Percentiles rank a stretch among this genome's conserved stretches.
These are phyloP conservation scores for Bisporella sp. DNA, from an alignment of 2,329 filamentous ascomycete genomes.

Conservation along the genomic window DNA sequence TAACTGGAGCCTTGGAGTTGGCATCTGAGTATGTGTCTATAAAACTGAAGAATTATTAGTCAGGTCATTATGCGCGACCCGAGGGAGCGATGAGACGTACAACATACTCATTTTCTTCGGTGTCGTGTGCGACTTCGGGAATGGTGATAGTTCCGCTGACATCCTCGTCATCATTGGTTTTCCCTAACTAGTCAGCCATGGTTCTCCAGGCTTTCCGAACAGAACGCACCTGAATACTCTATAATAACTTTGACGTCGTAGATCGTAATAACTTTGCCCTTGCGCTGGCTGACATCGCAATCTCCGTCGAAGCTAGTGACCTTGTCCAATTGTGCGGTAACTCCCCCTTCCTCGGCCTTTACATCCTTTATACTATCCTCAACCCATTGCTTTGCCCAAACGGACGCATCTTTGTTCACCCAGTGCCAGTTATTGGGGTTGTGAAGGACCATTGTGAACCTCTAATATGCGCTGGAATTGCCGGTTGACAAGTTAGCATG, in stretches of 20 bases:
- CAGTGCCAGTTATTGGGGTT: slow-evolving; percentile 99
- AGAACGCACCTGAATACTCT: slow-evolving; percentile 76
- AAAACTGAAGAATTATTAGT: slow-evolving; percentile 54
- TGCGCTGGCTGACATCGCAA: slow-evolving; percentile 96
- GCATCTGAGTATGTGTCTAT: slow-evolving; percentile 89
- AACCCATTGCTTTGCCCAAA: slow-evolving; percentile 83
- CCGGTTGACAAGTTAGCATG: not conserved
- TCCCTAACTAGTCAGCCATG: slow-evolving; percentile 44
- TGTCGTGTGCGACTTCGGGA: slow-evolving; percentile 95
- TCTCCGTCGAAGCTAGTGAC: slow-evolving; percentile 94
- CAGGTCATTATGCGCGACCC: slow-evolving; percentile 11
- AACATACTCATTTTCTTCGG: slow-evolving; percentile 96
- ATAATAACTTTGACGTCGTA: slow-evolving; percentile 94
- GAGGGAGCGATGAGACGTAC: slow-evolving; percentile 56
- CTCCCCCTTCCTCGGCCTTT: slow-evolving; percentile 76
- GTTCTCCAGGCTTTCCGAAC: not conserved
- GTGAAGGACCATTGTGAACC: slow-evolving; percentile 80
- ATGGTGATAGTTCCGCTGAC: slow-evolving; percentile 90
- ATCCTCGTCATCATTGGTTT: slow-evolving; percentile 73
- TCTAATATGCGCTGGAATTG: too few relatives aligned
- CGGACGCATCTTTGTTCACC: slow-evolving; percentile 95
- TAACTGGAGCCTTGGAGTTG: slow-evolving; percentile 85
- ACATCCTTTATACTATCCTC: slow-evolving; percentile 67
- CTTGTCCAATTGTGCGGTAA: slow-evolving; percentile 78
- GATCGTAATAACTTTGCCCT: slow-evolving; percentile 98